These are phyloP conservation scores for Populus ilicifolia DNA, from an alignment of 345 rosid species.

Conservation along the genomic window DNA sequence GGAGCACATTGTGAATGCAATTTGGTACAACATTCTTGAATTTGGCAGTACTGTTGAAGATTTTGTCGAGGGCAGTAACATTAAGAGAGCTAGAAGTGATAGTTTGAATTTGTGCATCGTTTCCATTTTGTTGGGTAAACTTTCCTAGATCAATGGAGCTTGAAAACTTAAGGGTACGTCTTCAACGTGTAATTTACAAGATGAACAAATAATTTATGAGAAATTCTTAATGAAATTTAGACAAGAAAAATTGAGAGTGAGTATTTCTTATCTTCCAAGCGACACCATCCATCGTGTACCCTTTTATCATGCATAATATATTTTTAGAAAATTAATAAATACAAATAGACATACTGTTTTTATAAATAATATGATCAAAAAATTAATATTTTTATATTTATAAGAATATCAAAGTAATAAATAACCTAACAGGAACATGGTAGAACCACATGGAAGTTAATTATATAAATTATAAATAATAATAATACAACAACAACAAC, in stretches of 20 bases:
- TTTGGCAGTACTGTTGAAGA: slow-evolving; percentile 11
- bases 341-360: too few species aligned
- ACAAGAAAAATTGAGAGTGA: not conserved
- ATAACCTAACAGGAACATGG: too few species aligned
- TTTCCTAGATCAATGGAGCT: not conserved
- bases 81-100: slow-evolving; percentile 15
- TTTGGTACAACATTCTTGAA: slow-evolving; percentile 30
- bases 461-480: too few species aligned
- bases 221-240: not conserved
- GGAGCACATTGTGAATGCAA: slow-evolving; percentile 87
- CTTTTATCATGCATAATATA: not conserved
- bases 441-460: too few species aligned
- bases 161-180: not conserved
- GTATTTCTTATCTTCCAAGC: slow-evolving; percentile 21
- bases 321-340: too few species aligned
- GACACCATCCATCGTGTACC: not conserved
- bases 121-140: slow-evolving; percentile 29
- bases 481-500: too few species aligned
- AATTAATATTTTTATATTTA: too few species aligned
- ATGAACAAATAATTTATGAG: not conserved
- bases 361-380: too few species aligned
- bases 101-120: slow-evolving; percentile 3
- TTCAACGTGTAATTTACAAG: not conserved
- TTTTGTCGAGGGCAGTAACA: slow-evolving; percentile 16
- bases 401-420: too few species aligned